Evolutionary conservation across 169 alveolate genomes (phyloP).

Genomic region (Cryptosporidium sp.): DNA sequence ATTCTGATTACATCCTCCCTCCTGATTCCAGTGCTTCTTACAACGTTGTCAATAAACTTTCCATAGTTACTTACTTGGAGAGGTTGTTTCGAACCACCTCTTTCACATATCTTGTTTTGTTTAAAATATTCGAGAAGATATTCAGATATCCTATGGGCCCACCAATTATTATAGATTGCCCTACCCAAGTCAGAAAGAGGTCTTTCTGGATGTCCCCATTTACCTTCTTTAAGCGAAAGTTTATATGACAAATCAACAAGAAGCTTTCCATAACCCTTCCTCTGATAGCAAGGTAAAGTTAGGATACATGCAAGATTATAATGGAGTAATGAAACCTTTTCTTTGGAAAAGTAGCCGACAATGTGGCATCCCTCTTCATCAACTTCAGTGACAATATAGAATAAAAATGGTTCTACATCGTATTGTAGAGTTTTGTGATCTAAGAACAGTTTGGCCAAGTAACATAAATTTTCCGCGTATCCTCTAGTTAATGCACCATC

Average conservation of each 20-base stretch:
- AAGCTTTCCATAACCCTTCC: conserved; percentile 92
- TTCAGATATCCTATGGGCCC: conserved; percentile 91
- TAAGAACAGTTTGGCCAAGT: conserved; percentile 94
- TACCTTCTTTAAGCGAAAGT: conserved; percentile 91
- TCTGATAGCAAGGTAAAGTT: conserved; percentile 91
- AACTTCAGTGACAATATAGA: conserved; percentile 95
- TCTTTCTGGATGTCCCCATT: conserved; percentile 97
- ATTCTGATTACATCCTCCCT: conserved; percentile 49
- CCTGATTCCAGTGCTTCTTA: conserved; percentile 63
- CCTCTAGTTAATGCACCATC: conserved; percentile 94
- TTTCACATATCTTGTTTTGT: not conserved
- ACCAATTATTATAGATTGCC: conserved; percentile 94
- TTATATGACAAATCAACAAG: conserved; percentile 90
- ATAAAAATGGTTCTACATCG: conserved; percentile 85
- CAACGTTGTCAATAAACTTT: conserved; percentile 34
- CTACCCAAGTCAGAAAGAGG: conserved; percentile 97
- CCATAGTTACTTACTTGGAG: not conserved
- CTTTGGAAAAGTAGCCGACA: conserved; percentile 92
- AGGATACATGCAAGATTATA: conserved; percentile 90
- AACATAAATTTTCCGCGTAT: conserved; percentile 97
- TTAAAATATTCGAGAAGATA: conserved; percentile 11
- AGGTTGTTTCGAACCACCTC: not conserved
- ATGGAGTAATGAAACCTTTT: conserved; percentile 87
- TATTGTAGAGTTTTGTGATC: conserved; percentile 96
- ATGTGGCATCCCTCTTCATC: conserved; percentile 90